Percentiles rank a stretch among this genome's conserved stretches.
Conservation (phyloP, 129 eudicot genomes). For the Chrysanthemum makinoi region DNA sequence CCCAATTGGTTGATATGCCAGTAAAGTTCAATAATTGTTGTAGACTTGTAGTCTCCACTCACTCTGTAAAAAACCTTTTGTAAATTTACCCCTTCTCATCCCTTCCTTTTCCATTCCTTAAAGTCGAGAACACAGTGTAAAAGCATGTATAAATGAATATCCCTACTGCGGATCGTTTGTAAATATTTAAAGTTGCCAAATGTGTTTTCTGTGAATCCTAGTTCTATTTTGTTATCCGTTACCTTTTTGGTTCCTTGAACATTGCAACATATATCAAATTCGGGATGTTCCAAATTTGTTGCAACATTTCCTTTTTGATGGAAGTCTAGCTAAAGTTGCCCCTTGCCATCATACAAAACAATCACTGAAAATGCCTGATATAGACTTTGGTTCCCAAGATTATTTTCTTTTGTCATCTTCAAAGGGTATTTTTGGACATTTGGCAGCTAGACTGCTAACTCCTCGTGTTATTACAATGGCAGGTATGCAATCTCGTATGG, state of each 20-base stretch:
- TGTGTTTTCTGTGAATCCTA: background rate
- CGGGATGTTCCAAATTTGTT: background rate
- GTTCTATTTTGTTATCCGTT: background rate
- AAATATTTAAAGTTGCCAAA: background rate
- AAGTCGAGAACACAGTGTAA: background rate
- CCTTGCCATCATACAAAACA: background rate
- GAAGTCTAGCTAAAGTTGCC: background rate
- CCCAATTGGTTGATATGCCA: too few species aligned
- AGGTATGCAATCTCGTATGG: slow-evolving; percentile 99
- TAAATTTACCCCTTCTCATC: too few species aligned
- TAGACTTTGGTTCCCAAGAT: slow-evolving; percentile 10
- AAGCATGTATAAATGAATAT: background rate
- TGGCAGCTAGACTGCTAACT: slow-evolving; percentile 15
- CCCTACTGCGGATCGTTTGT: background rate
- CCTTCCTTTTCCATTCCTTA: too few species aligned
- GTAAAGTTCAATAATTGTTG: too few species aligned
- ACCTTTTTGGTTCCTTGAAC: background rate
- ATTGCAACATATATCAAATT: background rate
- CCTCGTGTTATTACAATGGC: slow-evolving; percentile 18
- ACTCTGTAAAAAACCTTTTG: too few species aligned
- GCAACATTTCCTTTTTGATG: background rate
- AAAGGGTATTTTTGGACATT: slow-evolving; percentile 15
- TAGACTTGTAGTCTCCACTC: too few species aligned
- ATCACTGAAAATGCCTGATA: background rate
- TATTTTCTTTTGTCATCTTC: background rate